Evolutionary conservation across 305 asterid species (phyloP), one percentile per base, ranked within the genome.

Genomic region (Petunia hybrid): DNA sequence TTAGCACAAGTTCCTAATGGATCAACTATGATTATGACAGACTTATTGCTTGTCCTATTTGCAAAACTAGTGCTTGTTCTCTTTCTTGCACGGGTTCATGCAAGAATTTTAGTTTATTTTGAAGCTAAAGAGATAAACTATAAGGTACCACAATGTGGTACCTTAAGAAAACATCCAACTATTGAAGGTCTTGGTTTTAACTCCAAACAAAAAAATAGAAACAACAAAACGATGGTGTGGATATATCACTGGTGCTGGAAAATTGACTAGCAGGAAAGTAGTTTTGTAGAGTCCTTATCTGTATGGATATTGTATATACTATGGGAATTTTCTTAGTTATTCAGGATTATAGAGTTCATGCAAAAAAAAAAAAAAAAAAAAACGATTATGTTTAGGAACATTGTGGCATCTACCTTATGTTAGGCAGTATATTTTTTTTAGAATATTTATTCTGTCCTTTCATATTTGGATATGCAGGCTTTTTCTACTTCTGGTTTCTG

Each of bases 401-500:
- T 73, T 48, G 62, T 73, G 13, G 45, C 4, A 6, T 73, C 78
- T 59, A 73, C 13, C 78, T 48, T 51, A 73, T 22, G 51, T 42
- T 51, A 10, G 42, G 61, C 45, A 71, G 48, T 71, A 61, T 22
- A 22, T 22, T 13, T 35, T 6, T 71, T 35, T 71, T 61, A 71
- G 77, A 71, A 71, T 73, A 53, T 13, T 51, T 36, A 73, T 73
- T 36, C 14, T 51, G 63, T 13, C 14, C 46, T 73, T 73, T 51
- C 62, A 56, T 56, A 42, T 45, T 67, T 48, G 41, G 57, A 53
- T 14, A 10, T 61, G 74, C 84, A 78, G 63, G 67, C 9, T 82
- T 75, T 79, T n/a, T 38, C 39, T 79, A 79, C 78, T 77, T 70
- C 81, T 79, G 69, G 68, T 71, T 82, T 82, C 79, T 14, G 83